Evolutionary conservation across 768 basidiomycete species (phyloP).

Genomic region (Naganishia antarctica): DNA sequence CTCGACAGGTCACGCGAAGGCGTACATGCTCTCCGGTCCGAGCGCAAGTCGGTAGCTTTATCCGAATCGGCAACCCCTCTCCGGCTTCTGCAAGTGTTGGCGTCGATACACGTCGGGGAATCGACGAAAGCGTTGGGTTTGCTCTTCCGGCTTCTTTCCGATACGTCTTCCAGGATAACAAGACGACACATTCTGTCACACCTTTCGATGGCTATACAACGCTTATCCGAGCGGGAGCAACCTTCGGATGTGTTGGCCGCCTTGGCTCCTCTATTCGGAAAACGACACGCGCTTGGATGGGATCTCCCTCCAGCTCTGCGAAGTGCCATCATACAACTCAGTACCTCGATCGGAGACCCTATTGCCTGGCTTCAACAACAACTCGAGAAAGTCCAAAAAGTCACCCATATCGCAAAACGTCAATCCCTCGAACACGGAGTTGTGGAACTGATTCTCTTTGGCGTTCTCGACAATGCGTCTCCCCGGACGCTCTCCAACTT

Average conservation of each 20-base stretch:
- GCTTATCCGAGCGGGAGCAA: not conserved
- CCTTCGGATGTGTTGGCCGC: not conserved
- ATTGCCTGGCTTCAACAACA: constrained; percentile 1
- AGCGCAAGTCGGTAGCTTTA: not conserved
- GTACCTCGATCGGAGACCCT: constrained; percentile 1
- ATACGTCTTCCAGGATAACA: not conserved
- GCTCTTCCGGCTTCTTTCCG: not conserved
- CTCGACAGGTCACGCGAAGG: not conserved
- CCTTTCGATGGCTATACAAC: not conserved
- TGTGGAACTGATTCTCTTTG: constrained; percentile 1
- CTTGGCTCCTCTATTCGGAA: not conserved
- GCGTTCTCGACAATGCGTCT: not conserved
- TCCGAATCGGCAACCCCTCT: not conserved
- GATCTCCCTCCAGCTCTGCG: not conserved
- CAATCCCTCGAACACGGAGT: not conserved
- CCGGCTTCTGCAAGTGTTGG: not conserved
- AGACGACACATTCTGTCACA: not conserved
- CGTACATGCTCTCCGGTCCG: not conserved
- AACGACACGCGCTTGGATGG: not conserved
- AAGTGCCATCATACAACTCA: too few species aligned
- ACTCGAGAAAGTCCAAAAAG: not conserved
- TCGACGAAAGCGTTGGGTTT: constrained; percentile 5
- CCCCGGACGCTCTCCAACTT: not conserved
- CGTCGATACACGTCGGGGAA: not conserved
- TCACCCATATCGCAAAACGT: not conserved